Base-by-base conservation (phyloP, 2,329 filamentous ascomycete genomes). In the Didymellaceae sp. region DNA sequence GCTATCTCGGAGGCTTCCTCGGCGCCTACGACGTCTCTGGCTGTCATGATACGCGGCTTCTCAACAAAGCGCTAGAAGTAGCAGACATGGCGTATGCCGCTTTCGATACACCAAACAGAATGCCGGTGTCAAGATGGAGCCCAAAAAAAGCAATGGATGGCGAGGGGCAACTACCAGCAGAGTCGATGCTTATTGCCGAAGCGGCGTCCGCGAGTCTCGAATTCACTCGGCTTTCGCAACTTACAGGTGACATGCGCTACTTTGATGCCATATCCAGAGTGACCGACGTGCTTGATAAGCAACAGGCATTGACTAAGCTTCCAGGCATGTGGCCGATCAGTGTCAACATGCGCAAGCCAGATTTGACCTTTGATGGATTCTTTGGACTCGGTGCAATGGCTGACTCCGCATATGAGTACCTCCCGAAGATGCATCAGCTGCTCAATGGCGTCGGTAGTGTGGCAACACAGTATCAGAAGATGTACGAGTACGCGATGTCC, bases 1-100 rank as follows among this genome's bases (percentile, higher is more conserved):
- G 86, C 30, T 88, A 88, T 61, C 78, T 89, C 0, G 86, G 86
- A n/a, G 86, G 86, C 0, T 78, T 88, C 40, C 66, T 89, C 39
- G 79, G 82, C 7, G 86, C 86, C 1, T 87, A 87, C 62, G 86
- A 89, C 61, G 67, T 88, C 14, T 86, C 82, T 55, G 75, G 75
- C 30, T 78, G 78, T 37, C 73, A 78, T 45, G 72, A 77, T 25
- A 52, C 9, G 9, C 72, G 75, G n/a, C 71, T 88, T 37, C 74
- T 88, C 16, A 71, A 72, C 21, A 87, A 88, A 66, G 83, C 85
- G 0, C 73, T 76, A 2, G 82, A 87, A 68, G 73, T 88, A 6
- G 86, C 80, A 13, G 80, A 86, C 42, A 75, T 87, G 69, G 73
- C 88, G 24, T 85, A 87, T 66, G 78, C 80, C n/a, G 81, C 81